Base-by-base conservation (phyloP, 176 grass and related monocot genomes). In the Aegilops longissima region DNA sequence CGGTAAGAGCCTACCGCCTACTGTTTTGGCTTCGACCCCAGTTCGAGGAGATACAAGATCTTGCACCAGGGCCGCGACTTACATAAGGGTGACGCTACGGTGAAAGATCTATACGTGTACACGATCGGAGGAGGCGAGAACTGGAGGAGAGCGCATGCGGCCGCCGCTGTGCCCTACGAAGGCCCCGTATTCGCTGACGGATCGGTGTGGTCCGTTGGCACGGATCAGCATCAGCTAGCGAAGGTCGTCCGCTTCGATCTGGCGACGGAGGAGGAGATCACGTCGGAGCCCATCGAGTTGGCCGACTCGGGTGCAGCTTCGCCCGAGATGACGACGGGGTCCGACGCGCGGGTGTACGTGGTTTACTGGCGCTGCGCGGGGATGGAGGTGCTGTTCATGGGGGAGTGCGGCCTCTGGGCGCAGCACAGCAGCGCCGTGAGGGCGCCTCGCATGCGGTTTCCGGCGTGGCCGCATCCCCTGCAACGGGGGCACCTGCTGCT, bases 1-100 rank as follows among this genome's bases (percentile, higher is more conserved):
- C 39, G 39, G 39, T 40, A 9, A 9, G 9, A 40, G 39, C 39
- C 39, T 40, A 40, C 39, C 39, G 39, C 39, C 39, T 79, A 79
- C 64, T 85, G 61, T 61, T 16, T 67, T 13, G 82, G 71, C 11
- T 84, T 76, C 70, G 58, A 84, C 11, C 8, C 44, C 4, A 17
- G 7, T 1, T 3, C 73, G 3, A 16, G 21, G 82, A 4, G 7
- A 0, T 49, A 76, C 39, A 84, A 51, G 27, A 4, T 84, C 11
- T 18, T 75, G 9, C 54, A 84, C 27, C 27, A 16, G 27, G 39
- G 39, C 39, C 9, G 39, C 39, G 39, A 42, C 39, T 42, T 10
- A 42, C 39, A 42, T 42, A 42, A 42, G 39, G 39, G 9, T 42
- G 39, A 42, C 39, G 39, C 39, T 10, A 42, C 39, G 39, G 67